A percentile compares a stretch with the other conserved stretches of the same genome.
Evolutionary conservation across 1,139 yeast genomes (phyloP).

Genomic region (Diutina ranongensis): DNA sequence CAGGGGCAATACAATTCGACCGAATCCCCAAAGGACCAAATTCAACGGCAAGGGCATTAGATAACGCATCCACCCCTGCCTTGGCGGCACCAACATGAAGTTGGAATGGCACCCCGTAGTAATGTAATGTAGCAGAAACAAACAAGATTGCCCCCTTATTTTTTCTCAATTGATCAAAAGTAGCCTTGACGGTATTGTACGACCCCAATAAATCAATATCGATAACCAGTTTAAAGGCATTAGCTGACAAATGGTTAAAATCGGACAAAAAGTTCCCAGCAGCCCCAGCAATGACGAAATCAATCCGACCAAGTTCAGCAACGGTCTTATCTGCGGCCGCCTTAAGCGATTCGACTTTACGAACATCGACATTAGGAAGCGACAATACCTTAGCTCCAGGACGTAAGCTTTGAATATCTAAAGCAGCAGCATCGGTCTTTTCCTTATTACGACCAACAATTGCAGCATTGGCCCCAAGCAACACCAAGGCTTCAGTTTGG

Average conservation of each 20-base stretch:
- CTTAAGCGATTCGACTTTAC: conserved; percentile 46
- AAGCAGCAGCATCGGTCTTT: conserved; percentile 56
- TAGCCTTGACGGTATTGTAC: conserved; percentile 77
- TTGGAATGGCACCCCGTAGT: conserved; percentile 79
- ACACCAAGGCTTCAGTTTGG: conserved; percentile 72
- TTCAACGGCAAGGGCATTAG: conserved; percentile 76
- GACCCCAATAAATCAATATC: conserved; percentile 80
- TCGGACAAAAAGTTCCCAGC: conserved; percentile 88
- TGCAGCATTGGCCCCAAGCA: conserved; percentile 78
- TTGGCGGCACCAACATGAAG: conserved; percentile 86
- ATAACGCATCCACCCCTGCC: conserved; percentile 84
- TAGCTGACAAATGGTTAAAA: conserved; percentile 63
- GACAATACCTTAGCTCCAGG: conserved; percentile 56
- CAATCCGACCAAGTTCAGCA: conserved; percentile 56
- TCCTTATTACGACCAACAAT: conserved; percentile 66
- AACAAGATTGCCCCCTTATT: conserved; percentile 66
- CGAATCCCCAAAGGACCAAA: conserved; percentile 80
- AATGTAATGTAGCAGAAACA: conserved; percentile 80
- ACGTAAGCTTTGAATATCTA: conserved; percentile 47
- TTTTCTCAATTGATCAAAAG: conserved; percentile 49
- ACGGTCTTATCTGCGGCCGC: conserved; percentile 59
- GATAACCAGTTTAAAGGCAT: conserved; percentile 80
- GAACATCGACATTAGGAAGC: conserved; percentile 62
- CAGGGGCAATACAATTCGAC: conserved; percentile 80
- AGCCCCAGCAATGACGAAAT: conserved; percentile 86